Conservation (phyloP, 768 basidiomycete species). For the Suillus subalutaceus region DNA sequence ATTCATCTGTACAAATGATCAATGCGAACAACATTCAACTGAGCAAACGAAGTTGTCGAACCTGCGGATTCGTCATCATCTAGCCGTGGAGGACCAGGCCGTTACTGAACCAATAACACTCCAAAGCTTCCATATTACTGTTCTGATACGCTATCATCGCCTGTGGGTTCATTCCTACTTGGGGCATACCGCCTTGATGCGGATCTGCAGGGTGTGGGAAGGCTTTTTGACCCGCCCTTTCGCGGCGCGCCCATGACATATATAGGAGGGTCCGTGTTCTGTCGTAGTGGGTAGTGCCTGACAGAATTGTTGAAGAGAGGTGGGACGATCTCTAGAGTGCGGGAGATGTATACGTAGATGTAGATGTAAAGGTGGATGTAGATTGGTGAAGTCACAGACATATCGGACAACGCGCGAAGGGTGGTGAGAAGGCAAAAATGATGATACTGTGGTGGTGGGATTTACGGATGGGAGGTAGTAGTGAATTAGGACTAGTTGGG, state of each 20-base stretch:
- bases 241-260: slow-evolving; percentile 55
- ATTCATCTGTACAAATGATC: slow-evolving; percentile 49
- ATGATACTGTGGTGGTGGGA: slow-evolving; percentile 3
- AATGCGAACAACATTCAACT: too few species aligned
- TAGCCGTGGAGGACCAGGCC: slow-evolving; percentile 34
- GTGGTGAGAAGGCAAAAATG: slow-evolving; percentile 9
- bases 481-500: slow-evolving; percentile 74
- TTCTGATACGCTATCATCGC: slow-evolving; percentile 78
- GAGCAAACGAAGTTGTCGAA: slow-evolving; percentile 23
- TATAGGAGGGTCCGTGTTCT: slow-evolving; percentile 64
- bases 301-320: slow-evolving; percentile 60
- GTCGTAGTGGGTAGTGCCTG: slow-evolving; percentile 72
- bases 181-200: slow-evolving; percentile 29
- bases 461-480: slow-evolving; percentile 48
- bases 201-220: slow-evolving; percentile 39
- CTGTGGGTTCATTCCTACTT: slow-evolving; percentile 43
- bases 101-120: slow-evolving; percentile 36
- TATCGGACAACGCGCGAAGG: neutral
- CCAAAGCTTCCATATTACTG: slow-evolving; percentile 69
- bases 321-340: slow-evolving; percentile 56
- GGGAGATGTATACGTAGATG: neutral
- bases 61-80: slow-evolving; percentile 74
- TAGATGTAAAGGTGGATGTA: neutral
- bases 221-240: slow-evolving; percentile 71
- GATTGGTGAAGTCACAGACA: neutral